Base-by-base conservation (phyloP, 768 basidiomycete species). In the Hypholoma fasciculare region DNA sequence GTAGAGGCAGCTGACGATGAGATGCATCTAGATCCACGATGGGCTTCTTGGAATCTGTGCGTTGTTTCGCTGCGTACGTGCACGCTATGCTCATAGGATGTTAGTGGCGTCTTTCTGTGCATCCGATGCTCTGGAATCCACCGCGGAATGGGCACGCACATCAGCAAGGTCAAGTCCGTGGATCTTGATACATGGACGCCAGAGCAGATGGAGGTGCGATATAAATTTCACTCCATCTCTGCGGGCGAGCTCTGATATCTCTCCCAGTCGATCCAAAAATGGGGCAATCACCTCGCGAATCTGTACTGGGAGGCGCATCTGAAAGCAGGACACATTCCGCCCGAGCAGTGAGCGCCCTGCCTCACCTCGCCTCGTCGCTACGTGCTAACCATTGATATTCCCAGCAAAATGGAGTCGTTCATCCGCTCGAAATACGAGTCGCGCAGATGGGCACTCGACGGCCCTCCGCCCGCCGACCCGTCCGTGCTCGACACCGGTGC, bases 111-210 rank as follows among this genome's bases (percentile, higher is more conserved):
- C 1, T 97, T 94, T 69, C 79, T 98, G 39, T 99, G 96, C 70
- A 97, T 99, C 62, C 86, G 96, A 58, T 99, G 96, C 74, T 98
- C 96, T 13, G 96, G 96, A 27, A 92, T 98, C 57, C 96, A 99
- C 74, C 88, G 96, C 43, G 90, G 93, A 40, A 95, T 99, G 94
- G 96, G 96, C 59, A 98, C 96, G 0, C 96, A 99, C 73, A 97
- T 98, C 72, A 92, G 91, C 75, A 92, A 90, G 69, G 92, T 99
- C 70, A 97, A 97, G 69, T 96, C 94, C 2, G 92, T 99, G 54
- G 96, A 99, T 75, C 86, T 99, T 54, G 96, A 99, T 66, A 85
- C 91, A 16, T 99, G 96, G 96, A 96, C 94, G 7, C 93, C 94
- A 2, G 95, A 98, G 61, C 96, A 99, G 76, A 96, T 99, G 90